A percentile compares a stretch with the other conserved stretches of the same genome.
phyloP scores from a whole-genome alignment of 495 filamentous ascomycete genomes.

The Penicillium salamii region DNA sequence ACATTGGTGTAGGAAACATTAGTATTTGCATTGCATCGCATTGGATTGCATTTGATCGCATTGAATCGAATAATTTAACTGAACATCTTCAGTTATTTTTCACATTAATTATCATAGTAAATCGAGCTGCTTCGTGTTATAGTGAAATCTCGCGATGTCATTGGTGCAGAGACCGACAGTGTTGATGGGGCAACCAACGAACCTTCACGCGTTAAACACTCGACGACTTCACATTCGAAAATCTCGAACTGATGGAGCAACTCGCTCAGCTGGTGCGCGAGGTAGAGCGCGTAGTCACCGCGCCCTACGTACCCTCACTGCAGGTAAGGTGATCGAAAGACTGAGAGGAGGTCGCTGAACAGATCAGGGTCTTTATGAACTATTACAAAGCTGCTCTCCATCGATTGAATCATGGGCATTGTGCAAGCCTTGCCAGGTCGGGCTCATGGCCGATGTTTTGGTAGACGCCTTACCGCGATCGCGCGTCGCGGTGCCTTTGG shows the following conservation, averaged over 20 bases:
- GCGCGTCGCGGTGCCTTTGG: constrained; percentile 34
- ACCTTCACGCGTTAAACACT: background rate
- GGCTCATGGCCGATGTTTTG: constrained; percentile 36
- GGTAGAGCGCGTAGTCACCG: constrained; percentile 41
- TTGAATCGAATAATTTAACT: too few species aligned
- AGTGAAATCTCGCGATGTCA: background rate
- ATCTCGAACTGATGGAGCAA: too few species aligned
- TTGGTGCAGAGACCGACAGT: background rate
- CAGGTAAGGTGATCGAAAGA: constrained; percentile 26
- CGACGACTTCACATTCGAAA: too few species aligned
- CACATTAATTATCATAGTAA: too few species aligned
- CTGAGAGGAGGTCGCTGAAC: background rate
- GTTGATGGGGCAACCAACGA: constrained; percentile 40
- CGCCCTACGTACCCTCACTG: constrained; percentile 42
- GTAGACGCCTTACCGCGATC: constrained; percentile 46
- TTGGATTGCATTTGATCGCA: too few species aligned
- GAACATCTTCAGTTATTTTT: too few species aligned
- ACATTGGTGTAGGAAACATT: too few species aligned
- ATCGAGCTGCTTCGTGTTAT: too few species aligned
- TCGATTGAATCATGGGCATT: constrained; percentile 37
- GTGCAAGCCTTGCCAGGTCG: constrained; percentile 47
- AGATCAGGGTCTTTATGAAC: constrained; percentile 37
- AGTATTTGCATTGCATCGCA: too few species aligned
- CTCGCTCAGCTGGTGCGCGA: constrained; percentile 22
- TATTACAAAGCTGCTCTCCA: constrained; percentile 15